These are phyloP conservation scores for Ordospora colligata DNA, from an alignment of 371 early-diverging fungal species.

Conservation along the genomic window DNA sequence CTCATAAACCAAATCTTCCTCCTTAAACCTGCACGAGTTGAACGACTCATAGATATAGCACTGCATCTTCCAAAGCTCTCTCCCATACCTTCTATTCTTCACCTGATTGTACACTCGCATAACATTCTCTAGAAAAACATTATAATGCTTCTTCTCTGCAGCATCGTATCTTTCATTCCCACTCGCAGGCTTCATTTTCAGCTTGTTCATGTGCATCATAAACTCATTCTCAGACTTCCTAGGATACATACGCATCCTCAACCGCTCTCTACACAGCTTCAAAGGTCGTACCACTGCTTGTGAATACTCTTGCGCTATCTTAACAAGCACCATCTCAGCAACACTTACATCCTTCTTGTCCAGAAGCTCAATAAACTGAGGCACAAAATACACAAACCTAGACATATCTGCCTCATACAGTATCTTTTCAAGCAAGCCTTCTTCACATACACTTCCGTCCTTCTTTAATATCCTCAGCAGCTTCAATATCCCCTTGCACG, in stretches of 20 bases:
- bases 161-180: background rate
- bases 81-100: background rate
- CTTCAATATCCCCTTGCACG: slow-evolving; percentile 28
- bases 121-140: background rate
- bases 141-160: background rate
- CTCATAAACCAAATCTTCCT: background rate
- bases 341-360: background rate
- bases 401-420: slow-evolving; percentile 31
- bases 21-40: background rate
- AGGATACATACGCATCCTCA: background rate
- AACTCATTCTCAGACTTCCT: background rate
- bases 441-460: background rate
- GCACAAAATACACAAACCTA: slow-evolving; percentile 50
- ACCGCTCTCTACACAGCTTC: background rate
- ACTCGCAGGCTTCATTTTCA: background rate
- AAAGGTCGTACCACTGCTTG: background rate
- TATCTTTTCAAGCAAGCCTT: slow-evolving; percentile 30
- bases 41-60: background rate
- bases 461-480: slow-evolving; percentile 33
- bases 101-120: background rate
- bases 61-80: background rate
- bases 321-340: background rate
- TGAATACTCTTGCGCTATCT: background rate
- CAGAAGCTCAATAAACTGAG: slow-evolving; percentile 41
- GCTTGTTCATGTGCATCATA: background rate